Base-by-base conservation (phyloP, 2,329 filamentous ascomycete genomes). In the Neocucurbitaria cava region DNA sequence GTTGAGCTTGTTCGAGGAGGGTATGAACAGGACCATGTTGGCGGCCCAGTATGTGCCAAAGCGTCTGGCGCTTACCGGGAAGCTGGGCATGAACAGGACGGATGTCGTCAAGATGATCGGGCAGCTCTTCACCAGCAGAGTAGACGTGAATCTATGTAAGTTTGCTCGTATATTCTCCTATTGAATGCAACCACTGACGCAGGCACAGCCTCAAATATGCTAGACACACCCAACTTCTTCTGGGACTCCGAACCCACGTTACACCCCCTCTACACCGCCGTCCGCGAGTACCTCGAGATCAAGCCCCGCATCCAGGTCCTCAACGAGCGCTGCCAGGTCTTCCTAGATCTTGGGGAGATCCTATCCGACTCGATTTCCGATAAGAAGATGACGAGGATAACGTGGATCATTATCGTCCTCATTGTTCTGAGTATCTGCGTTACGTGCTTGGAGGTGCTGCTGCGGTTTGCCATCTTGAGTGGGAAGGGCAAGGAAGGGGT, bases 61-160 rank as follows among this genome's bases (percentile, higher is more conserved):
- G 69, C 86, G 88, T 50, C 82, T 99, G 30, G 95, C 95, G 3
- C 82, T 96, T 59, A 96, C 94, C 0, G 95, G 95, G 4, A 86
- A 94, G 66, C 79, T 99, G 21, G 92, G 94, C 52, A 94, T 99
- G 92, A 91, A 89, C 55, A 83, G 95, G 39, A 90, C 89, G 39
- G 93, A 98, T 73, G 94, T 99, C 49, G 90, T 98, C 58, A 92
- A 90, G 73, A 93, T 99, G 58, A 83, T 98, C 2, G 95, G 95
- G 1, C 85, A 89, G 41, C 80, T 99, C 15, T 99, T 98, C 77
- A 96, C 93, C 76, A 95, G 90, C 66, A 87, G 95, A 44, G 95
- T 99, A 1, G 94, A 99, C 66, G 96, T 99, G 46, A 99, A 99
- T 76, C 85, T 99, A 20, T 98, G 93, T 96, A 86, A 82, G 91